Evolutionary conservation across 768 basidiomycete species (phyloP).

Genomic region (Nidula microcarpa): DNA sequence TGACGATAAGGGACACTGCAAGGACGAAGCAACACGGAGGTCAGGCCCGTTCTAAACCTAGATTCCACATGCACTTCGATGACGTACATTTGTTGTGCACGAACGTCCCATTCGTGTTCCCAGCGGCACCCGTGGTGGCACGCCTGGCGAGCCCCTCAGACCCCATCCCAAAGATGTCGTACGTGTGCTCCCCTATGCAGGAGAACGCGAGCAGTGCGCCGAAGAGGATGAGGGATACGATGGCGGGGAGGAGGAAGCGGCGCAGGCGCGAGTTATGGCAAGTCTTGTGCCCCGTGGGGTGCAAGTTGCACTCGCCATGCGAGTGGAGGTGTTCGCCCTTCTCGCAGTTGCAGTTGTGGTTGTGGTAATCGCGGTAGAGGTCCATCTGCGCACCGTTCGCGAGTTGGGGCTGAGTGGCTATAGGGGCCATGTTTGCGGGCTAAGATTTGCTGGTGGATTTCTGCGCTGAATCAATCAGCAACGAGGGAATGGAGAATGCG

Average conservation of each 20-base stretch:
- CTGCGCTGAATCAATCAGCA: background rate
- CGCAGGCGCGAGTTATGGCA: conserved; percentile 24
- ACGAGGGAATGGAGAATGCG: background rate
- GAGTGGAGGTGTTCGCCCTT: background rate
- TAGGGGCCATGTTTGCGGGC: background rate
- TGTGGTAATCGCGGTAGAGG: background rate
- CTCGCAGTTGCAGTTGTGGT: background rate
- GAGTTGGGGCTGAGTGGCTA: background rate
- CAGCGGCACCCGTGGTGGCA: conserved; percentile 17
- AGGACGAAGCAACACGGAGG: too few species aligned
- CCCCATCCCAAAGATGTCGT: conserved; percentile 9
- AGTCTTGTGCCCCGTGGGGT: conserved; percentile 13
- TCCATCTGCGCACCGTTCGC: background rate
- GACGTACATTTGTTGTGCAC: conserved; percentile 38
- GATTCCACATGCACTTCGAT: background rate
- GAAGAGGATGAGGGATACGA: conserved; percentile 24
- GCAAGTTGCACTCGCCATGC: too few species aligned
- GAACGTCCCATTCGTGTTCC: conserved; percentile 22
- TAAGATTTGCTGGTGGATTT: background rate
- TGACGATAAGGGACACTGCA: conserved; percentile 58
- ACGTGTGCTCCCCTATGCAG: conserved; percentile 20
- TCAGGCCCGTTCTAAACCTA: too few species aligned
- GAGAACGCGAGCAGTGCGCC: conserved; percentile 24
- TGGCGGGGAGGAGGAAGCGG: conserved; percentile 29
- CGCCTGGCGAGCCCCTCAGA: conserved; percentile 25